Base-by-base conservation (phyloP, 1,139 yeast genomes). In the Debaryomycetaceae sp. region DNA sequence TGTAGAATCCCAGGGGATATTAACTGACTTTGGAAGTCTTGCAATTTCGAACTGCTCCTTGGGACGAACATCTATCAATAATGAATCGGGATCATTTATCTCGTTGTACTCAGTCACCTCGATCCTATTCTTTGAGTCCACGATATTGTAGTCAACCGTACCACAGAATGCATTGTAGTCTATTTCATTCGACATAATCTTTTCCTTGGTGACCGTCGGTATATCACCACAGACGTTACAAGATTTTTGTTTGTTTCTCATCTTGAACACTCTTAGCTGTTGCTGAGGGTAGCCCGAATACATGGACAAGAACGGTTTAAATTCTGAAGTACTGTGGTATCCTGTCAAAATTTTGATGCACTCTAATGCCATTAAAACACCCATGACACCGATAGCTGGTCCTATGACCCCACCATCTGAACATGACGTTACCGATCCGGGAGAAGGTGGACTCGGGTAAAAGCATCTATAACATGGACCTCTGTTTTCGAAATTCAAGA, bases 401-500 rank as follows among this genome's bases (percentile, higher is more conserved):
- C 99, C 99, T 22, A 95, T 65, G 1, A 95, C 96, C 4, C 99
- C 99, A 3, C 96, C 96, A 62, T 90, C 98, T 7, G 89, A 81
- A 57, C 99, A 95, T 0, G 96, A 79, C 0, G 91, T 78, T 0
- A 91, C 90, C 1, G 88, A 75, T 44, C 80, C 83, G 1, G 96
- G 87, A 0, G 95, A 83, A 0, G 99, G 97, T 0, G 99, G 97
- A 9, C 69, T 70, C 0, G 99, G 98, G 55, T 87, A 89, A 62
- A 91, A 82, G 59, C 99, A 95, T 50, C 99, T 72, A 59, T 95
- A 95, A 61, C 99, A 95, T 0, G 99, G 99, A 0, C 97, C 97
- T 4, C 53, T 50, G 34, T 73, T 69, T n/a, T 68, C 59, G 57
- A 74, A 89, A 61, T 91, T 89, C 48, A 89, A 69, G 1, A 93